A percentile compares a stretch with the other conserved stretches of the same genome.
These are phyloP conservation scores for Wallacemonas sp. DNA, from an alignment of 208 protist species.

Conservation along the genomic window DNA sequence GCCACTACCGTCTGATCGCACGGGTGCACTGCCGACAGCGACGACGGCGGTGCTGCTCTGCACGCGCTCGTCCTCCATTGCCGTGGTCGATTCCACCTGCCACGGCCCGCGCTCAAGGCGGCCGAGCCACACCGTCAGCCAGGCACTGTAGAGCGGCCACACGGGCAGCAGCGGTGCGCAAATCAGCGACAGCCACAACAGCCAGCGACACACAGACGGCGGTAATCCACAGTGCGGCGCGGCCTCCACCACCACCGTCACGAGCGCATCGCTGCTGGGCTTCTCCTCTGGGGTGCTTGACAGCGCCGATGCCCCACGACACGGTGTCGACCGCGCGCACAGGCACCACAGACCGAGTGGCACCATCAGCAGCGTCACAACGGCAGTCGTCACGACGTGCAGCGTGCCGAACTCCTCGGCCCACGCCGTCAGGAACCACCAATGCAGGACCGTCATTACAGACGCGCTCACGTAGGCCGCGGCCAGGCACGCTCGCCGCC, in stretches of 20 bases:
- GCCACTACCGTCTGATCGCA: neutral
- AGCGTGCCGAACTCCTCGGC: neutral
- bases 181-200: slow-evolving; percentile 5
- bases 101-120: neutral
- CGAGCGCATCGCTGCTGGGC: neutral
- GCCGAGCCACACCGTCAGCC: neutral
- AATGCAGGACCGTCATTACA: slow-evolving; percentile 17
- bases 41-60: neutral
- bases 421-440: slow-evolving; percentile 7
- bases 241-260: neutral
- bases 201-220: slow-evolving; percentile 5
- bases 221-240: neutral
- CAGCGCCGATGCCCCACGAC: neutral
- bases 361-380: slow-evolving; percentile 14
- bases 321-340: neutral
- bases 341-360: slow-evolving; percentile 17
- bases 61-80: too few relatives aligned
- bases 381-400: neutral
- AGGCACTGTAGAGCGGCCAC: slow-evolving; percentile 14
- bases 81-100: too few relatives aligned
- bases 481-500: slow-evolving; percentile 32
- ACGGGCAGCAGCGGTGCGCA: slow-evolving; percentile 9
- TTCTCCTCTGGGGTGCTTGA: neutral
- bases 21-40: neutral
- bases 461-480: slow-evolving; percentile 8